Evolutionary conservation across 805 yeast genomes (phyloP).

Genomic region (Kockiozyma suomiensis): DNA sequence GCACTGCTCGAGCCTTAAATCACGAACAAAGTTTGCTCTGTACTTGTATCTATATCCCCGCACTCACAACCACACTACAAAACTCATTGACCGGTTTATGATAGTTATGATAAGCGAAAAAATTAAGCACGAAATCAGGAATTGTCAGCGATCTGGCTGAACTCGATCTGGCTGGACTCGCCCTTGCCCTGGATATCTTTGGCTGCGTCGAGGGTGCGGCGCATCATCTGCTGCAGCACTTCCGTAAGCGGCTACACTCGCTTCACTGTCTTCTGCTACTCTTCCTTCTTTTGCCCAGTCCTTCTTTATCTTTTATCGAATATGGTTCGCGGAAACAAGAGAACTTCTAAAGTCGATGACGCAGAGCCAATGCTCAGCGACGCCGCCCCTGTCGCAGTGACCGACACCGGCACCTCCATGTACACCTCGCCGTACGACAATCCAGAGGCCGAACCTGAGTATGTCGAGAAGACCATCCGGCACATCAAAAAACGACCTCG

Average conservation of each 20-base stretch:
- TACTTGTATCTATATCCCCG: too few relatives aligned
- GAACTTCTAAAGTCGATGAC: neutral
- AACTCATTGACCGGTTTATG: too few relatives aligned
- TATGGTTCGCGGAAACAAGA: neutral
- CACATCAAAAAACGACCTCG: constrained; percentile 1
- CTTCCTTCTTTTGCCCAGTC: neutral
- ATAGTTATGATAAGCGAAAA: too few relatives aligned
- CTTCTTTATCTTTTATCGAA: neutral
- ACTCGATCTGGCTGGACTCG: too few relatives aligned
- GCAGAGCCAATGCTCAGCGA: constrained; percentile 4
- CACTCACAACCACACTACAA: too few relatives aligned
- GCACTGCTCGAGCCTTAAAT: too few relatives aligned
- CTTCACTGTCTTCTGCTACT: neutral
- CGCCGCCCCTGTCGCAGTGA: neutral
- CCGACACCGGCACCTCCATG: constrained; percentile 5
- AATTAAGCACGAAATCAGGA: too few relatives aligned
- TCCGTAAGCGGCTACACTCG: neutral
- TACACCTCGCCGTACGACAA: constrained; percentile 5
- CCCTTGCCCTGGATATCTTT: too few relatives aligned
- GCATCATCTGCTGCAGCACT: too few relatives aligned
- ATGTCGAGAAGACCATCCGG: neutral
- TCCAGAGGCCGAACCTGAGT: neutral
- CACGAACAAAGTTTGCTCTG: too few relatives aligned
- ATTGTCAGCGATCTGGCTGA: too few relatives aligned
- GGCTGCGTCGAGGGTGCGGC: too few relatives aligned